A percentile compares a stretch with the other conserved stretches of the same genome.
Evolutionary conservation across 225 moss, liverwort and hornwort genomes (phyloP).

Genomic region (Anthoceros angustus): DNA sequence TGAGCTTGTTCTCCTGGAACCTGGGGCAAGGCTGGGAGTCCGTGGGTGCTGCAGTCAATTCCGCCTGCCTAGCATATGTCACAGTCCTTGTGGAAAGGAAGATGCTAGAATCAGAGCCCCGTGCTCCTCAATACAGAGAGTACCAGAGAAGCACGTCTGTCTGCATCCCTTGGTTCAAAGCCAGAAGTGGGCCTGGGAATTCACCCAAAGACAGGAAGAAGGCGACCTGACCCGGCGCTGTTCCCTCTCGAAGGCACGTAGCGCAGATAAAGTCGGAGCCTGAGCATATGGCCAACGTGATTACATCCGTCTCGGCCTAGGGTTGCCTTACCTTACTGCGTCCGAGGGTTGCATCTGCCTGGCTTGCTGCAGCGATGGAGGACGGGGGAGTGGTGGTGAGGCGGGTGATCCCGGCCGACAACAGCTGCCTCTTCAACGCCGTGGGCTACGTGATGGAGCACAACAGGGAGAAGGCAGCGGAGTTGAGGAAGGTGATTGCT

Average conservation of each 20-base stretch:
- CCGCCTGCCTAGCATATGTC: constrained; percentile 51
- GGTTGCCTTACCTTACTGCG: too few species aligned
- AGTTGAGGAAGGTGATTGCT: constrained; percentile 94
- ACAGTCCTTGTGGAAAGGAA: constrained; percentile 65
- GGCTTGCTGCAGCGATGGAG: constrained; percentile 21
- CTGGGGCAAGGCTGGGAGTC: constrained; percentile 60
- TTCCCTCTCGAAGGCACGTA: too few species aligned
- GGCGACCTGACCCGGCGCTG: too few species aligned
- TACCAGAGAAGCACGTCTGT: constrained; percentile 65
- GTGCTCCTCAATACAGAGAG: constrained; percentile 41
- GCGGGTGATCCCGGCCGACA: constrained; percentile 80
- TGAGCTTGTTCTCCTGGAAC: constrained; percentile 64
- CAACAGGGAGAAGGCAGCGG: constrained; percentile 55
- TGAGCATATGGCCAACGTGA: too few species aligned
- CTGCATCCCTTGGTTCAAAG: constrained; percentile 58
- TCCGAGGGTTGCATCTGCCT: not conserved
- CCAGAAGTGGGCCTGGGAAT: not conserved
- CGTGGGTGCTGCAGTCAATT: constrained; percentile 53
- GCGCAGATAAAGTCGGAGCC: too few species aligned
- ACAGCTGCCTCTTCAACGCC: constrained; percentile 96
- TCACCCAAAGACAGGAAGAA: too few species aligned
- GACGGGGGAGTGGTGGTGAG: constrained; percentile 51
- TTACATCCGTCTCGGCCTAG: too few species aligned
- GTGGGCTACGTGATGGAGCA: constrained; percentile 99
- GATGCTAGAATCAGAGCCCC: constrained; percentile 44